Evolutionary conservation across 176 grass and related monocot species (phyloP).

Genomic region (Echinochloa phyllopogon): DNA sequence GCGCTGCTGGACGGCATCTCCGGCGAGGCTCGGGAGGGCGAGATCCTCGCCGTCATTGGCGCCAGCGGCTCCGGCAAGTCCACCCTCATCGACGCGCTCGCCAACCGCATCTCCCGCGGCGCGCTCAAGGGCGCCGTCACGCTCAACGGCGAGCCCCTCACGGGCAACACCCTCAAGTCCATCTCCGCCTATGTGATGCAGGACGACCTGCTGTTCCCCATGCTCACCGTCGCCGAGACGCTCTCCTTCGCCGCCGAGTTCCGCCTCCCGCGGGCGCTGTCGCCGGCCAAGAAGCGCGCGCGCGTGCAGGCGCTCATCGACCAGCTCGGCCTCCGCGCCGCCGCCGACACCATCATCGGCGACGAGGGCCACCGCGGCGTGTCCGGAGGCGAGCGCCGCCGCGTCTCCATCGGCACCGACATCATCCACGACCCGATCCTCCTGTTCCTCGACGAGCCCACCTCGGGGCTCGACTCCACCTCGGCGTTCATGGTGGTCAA

Average conservation of each 20-base stretch:
- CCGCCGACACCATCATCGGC: conserved; percentile 89
- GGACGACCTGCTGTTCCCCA: conserved; percentile 92
- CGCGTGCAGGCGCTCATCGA: conserved; percentile 87
- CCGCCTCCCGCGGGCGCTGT: conserved; percentile 76
- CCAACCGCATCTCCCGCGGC: conserved; percentile 74
- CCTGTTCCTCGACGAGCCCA: conserved; percentile 96
- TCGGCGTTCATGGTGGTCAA: conserved; percentile 93
- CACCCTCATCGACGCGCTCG: conserved; percentile 91
- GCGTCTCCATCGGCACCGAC: conserved; percentile 88
- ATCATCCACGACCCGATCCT: conserved; percentile 95
- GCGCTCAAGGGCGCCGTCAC: conserved; percentile 75
- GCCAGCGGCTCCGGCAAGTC: conserved; percentile 96
- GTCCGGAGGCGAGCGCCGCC: conserved; percentile 83
- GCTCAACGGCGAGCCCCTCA: conserved; percentile 80
- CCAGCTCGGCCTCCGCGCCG: conserved; percentile 74
- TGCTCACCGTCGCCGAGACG: conserved; percentile 94
- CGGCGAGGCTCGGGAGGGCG: conserved; percentile 75
- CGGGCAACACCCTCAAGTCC: conserved; percentile 57
- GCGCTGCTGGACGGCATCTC: conserved; percentile 70
- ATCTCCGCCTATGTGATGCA: conserved; percentile 99
- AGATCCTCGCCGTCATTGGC: conserved; percentile 88
- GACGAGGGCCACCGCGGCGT: conserved; percentile 94
- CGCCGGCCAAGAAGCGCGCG: conserved; percentile 70
- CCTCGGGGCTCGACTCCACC: conserved; percentile 94
- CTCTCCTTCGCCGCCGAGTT: conserved; percentile 95